A percentile compares a stretch with the other conserved stretches of the same genome.
Evolutionary conservation across 2,329 filamentous ascomycete species (phyloP).

Genomic region (Cordyceps cateniannulata): DNA sequence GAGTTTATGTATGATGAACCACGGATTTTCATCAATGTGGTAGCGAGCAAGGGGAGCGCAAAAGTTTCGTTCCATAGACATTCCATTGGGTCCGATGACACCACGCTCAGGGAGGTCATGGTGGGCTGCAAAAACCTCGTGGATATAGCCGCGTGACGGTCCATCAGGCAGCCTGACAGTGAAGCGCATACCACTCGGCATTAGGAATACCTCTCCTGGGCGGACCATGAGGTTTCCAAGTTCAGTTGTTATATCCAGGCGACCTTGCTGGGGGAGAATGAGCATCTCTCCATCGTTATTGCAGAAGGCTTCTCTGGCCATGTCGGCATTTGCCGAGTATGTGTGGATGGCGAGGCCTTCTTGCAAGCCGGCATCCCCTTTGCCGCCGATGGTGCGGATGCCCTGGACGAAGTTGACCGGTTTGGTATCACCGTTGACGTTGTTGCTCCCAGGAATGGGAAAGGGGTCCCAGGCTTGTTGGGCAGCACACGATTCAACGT

Average conservation of each 20-base stretch:
- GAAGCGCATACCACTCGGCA: constrained; percentile 56
- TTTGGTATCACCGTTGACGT: constrained; percentile 28
- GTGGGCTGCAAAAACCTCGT: constrained; percentile 59
- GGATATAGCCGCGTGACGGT: constrained; percentile 58
- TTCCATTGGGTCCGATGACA: constrained; percentile 57
- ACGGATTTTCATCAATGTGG: constrained; percentile 46
- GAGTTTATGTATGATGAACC: constrained; percentile 56
- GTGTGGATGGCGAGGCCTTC: constrained; percentile 44
- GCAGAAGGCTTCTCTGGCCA: constrained; percentile 41
- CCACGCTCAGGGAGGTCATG: constrained; percentile 62
- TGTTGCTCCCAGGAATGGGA: constrained; percentile 14
- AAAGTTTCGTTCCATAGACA: constrained; percentile 62
- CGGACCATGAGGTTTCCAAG: constrained; percentile 58
- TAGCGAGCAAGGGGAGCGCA: constrained; percentile 54
- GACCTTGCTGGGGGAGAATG: constrained; percentile 58
- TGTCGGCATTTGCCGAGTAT: constrained; percentile 39
- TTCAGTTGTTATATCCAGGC: constrained; percentile 62
- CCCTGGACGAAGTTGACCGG: constrained; percentile 40
- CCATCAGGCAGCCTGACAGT: constrained; percentile 35
- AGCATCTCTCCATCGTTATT: constrained; percentile 61
- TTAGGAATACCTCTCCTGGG: constrained; percentile 61
- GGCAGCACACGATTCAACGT: constrained; percentile 37
- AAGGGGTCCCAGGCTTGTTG: constrained; percentile 46
- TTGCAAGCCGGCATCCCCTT: constrained; percentile 41
- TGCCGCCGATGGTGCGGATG: constrained; percentile 41